Conservation (phyloP, 331 rosid species). For the Prunus yedoensis region DNA sequence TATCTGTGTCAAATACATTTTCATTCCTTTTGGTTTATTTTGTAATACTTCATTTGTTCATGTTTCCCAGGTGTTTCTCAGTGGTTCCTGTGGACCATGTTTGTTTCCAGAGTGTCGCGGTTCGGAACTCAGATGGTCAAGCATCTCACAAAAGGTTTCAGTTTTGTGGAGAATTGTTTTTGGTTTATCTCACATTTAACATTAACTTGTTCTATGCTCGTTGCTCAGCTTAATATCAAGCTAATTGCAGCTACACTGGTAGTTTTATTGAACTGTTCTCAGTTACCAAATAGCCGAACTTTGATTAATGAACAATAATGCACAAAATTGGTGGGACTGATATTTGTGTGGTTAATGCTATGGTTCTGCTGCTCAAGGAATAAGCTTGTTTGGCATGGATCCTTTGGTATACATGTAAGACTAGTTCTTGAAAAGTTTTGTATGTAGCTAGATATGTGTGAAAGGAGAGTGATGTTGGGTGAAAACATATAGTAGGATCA, state of each 20-base stretch:
- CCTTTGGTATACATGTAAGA: too few species aligned
- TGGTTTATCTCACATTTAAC: background rate
- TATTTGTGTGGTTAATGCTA: background rate
- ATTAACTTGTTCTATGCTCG: background rate
- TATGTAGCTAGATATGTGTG: background rate
- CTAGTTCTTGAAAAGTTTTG: too few species aligned
- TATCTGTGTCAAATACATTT: background rate
- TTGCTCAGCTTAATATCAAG: background rate
- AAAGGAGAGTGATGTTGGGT: background rate
- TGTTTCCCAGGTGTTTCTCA: constrained; percentile 4
- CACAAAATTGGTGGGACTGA: background rate
- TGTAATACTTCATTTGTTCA: background rate
- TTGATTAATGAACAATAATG: background rate
- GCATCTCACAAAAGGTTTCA: background rate
- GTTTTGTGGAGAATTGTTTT: background rate
- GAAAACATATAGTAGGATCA: background rate
- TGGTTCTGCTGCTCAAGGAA: background rate
- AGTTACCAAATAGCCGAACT: background rate
- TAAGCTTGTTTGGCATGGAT: background rate
- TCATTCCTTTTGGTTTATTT: background rate
- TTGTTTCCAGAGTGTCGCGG: background rate
- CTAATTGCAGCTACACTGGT: background rate
- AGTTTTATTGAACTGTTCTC: background rate
- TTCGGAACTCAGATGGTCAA: constrained; percentile 7
- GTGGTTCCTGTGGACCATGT: background rate